A percentile compares a stretch with the other conserved stretches of the same genome.
Conservation (phyloP, 78 protist species). For the Dictyostelium capitatum region DNA sequence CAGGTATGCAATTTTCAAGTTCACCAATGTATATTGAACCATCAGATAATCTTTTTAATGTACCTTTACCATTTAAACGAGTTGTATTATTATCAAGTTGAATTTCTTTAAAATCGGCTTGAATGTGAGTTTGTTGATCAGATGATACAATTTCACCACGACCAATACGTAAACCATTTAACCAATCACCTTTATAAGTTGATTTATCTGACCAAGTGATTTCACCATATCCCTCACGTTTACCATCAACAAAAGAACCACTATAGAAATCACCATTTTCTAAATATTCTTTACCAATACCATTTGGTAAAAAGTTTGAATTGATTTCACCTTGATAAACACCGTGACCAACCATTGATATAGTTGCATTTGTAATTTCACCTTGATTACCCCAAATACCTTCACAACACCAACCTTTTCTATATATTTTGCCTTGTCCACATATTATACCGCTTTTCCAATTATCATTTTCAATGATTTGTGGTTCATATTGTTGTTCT, state of each 20-base stretch:
- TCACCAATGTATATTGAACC: conserved; percentile 16
- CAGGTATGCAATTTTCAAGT: conserved; percentile 6
- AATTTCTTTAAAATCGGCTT: conserved; percentile 56
- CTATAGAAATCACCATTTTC: conserved; percentile 25
- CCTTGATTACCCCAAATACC: conserved; percentile 37
- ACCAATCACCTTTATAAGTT: conserved; percentile 45
- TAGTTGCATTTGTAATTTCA: background rate
- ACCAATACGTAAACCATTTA: conserved; percentile 37
- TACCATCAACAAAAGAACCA: conserved; percentile 37
- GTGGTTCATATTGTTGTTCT: background rate
- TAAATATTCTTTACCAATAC: conserved; percentile 43
- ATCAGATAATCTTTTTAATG: background rate
- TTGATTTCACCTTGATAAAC: conserved; percentile 35
- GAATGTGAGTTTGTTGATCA: background rate
- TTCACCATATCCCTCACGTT: conserved; percentile 39
- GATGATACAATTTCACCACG: conserved; percentile 15
- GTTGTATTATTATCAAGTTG: background rate
- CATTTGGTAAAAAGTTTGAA: conserved; percentile 20
- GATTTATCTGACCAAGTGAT: conserved; percentile 18
- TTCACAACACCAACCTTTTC: conserved; percentile 17
- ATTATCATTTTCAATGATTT: conserved; percentile 38
- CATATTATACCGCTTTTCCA: conserved; percentile 39
- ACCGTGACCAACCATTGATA: background rate
- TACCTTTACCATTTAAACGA: conserved; percentile 16
- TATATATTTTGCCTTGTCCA: conserved; percentile 12